Evolutionary conservation across 345 rosid genomes (phyloP).

Genomic region (Gossypium sturtianum): DNA sequence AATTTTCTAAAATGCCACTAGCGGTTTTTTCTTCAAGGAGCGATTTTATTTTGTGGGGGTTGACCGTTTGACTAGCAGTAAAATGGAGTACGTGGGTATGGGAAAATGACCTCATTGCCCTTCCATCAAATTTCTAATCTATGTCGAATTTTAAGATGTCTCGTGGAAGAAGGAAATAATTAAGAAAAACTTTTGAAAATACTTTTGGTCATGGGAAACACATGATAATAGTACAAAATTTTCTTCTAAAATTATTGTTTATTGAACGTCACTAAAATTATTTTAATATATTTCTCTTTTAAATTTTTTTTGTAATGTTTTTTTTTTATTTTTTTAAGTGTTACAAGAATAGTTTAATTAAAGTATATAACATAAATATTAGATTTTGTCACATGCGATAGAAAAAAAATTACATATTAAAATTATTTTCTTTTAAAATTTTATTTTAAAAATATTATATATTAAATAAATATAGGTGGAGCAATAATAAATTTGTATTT

Average conservation of each 20-base stretch:
- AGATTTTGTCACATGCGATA: no score
- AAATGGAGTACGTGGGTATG: neutral
- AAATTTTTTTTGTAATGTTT: no score
- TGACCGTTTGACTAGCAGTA: conserved; percentile 54
- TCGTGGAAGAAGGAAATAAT: neutral
- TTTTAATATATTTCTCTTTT: no score
- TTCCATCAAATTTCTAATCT: neutral
- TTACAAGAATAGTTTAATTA: no score
- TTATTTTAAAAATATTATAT: no score
- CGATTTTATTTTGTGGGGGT: conserved; percentile 19
- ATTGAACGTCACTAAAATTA: neutral
- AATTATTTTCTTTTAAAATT: no score
- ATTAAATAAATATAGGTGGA: no score
- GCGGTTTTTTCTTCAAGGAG: conserved; percentile 20
- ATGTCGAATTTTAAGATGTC: neutral
- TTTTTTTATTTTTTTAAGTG: no score
- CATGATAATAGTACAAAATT: neutral
- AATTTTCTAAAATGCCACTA: conserved; percentile 13
- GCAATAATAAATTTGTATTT: no score
- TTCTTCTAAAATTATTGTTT: neutral
- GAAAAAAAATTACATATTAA: no score
- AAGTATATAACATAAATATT: no score
- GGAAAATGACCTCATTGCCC: conserved; percentile 16
- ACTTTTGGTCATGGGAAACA: neutral
- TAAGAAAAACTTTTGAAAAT: neutral